phyloP scores from a whole-genome alignment of 768 basidiomycete species.

The Brasilioporus rufonigricans region DNA sequence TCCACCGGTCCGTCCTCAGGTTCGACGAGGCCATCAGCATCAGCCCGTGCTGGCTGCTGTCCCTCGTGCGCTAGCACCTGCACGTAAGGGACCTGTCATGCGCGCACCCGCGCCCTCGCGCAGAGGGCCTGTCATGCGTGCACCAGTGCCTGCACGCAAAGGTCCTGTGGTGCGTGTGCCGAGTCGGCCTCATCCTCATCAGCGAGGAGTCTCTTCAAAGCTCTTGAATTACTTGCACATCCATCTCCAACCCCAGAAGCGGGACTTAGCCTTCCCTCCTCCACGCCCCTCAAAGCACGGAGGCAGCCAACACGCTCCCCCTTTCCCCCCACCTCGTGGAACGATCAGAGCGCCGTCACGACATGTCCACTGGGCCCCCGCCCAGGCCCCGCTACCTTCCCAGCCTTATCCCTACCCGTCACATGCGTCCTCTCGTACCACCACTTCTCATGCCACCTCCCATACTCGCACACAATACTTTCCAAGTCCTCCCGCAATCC shows the following conservation, averaged over 20 bases:
- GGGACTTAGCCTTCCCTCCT: conserved; percentile 7
- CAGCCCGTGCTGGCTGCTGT: conserved; percentile 4
- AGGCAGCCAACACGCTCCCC: conserved; percentile 9
- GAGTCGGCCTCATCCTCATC: conserved; percentile 10
- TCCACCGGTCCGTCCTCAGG: conserved; percentile 17
- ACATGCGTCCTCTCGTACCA: conserved; percentile 7
- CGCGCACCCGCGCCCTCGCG: conserved; percentile 13
- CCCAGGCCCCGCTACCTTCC: conserved; percentile 24
- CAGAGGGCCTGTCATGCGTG: conserved; percentile 15
- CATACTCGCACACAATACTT: not conserved
- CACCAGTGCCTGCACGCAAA: conserved; percentile 13
- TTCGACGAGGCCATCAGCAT: conserved; percentile 21
- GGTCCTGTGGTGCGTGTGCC: conserved; percentile 10
- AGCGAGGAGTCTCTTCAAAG: conserved; percentile 11
- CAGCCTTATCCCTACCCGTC: conserved; percentile 29
- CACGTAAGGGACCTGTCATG: conserved; percentile 16
- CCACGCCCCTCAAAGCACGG: conserved; percentile 7
- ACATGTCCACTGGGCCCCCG: conserved; percentile 30
- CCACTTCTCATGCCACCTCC: conserved; percentile 13
- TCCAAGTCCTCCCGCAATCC: not conserved
- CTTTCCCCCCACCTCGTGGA: conserved; percentile 25
- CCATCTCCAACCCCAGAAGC: conserved; percentile 28
- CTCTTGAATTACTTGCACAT: conserved; percentile 24
- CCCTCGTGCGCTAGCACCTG: conserved; percentile 10
- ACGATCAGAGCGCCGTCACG: conserved; percentile 13